Percentiles rank a stretch among this genome's conserved stretches.
Conservation (phyloP, 352 stramenopile species). For the Pythium guiyangense region DNA sequence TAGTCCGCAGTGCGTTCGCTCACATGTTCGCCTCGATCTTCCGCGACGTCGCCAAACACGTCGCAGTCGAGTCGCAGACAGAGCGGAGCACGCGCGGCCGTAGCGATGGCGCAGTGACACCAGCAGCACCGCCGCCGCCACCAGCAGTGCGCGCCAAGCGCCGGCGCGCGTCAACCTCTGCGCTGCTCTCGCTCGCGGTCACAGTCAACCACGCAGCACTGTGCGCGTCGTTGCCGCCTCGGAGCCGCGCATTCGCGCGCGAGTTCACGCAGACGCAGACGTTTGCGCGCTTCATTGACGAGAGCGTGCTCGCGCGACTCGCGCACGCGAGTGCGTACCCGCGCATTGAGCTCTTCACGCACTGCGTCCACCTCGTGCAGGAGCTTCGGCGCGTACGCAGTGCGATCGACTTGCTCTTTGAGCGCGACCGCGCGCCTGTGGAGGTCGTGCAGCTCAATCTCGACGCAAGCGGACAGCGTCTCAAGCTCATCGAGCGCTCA, state of each 20-base stretch:
- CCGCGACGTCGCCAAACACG: slow-evolving; percentile 41
- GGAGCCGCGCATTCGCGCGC: slow-evolving; percentile 25
- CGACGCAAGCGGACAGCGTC: background rate
- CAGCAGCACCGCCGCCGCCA: too few species aligned
- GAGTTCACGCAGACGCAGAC: slow-evolving; percentile 63
- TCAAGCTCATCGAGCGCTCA: background rate
- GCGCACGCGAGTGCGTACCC: slow-evolving; percentile 26
- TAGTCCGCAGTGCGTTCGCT: slow-evolving; percentile 51
- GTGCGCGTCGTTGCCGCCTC: slow-evolving; percentile 17
- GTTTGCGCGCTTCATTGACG: slow-evolving; percentile 60
- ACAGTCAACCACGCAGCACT: slow-evolving; percentile 49
- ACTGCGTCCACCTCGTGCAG: slow-evolving; percentile 51
- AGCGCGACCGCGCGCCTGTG: slow-evolving; percentile 36
- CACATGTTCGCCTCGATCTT: slow-evolving; percentile 65
- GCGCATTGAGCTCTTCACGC: slow-evolving; percentile 52
- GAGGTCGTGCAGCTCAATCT: slow-evolving; percentile 35
- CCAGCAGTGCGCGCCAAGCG: slow-evolving; percentile 6
- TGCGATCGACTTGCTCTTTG: slow-evolving; percentile 51
- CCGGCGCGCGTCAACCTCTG: slow-evolving; percentile 31
- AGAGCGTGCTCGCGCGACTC: slow-evolving; percentile 39
- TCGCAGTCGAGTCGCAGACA: slow-evolving; percentile 31
- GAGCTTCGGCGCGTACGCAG: slow-evolving; percentile 26
- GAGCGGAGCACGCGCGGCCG: background rate
- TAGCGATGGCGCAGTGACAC: background rate
- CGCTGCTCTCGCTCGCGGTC: slow-evolving; percentile 31